A percentile compares a stretch with the other conserved stretches of the same genome.
Conservation (phyloP, 176 grass and related monocot genomes). For the Bolboschoenus planiculmis region DNA sequence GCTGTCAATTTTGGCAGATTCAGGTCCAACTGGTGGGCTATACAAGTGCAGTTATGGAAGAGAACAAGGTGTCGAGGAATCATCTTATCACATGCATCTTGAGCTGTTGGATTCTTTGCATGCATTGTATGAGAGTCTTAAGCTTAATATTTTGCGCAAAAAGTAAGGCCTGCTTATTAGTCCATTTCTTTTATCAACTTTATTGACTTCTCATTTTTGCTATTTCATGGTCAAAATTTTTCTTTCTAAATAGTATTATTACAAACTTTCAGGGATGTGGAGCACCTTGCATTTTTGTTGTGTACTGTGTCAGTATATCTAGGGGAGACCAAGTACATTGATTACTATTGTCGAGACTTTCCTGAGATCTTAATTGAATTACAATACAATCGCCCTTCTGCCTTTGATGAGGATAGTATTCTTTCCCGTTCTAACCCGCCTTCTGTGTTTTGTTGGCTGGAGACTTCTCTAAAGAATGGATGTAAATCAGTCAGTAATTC, state of each 20-base stretch:
- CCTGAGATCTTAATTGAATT: slow-evolving; percentile 53
- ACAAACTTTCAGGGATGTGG: slow-evolving; percentile 58
- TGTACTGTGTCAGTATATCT: slow-evolving; percentile 59
- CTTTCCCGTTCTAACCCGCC: slow-evolving; percentile 54
- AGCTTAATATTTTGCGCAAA: slow-evolving; percentile 81
- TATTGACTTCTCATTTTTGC: slow-evolving; percentile 22
- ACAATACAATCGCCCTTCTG: slow-evolving; percentile 3
- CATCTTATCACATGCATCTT: slow-evolving; percentile 52
- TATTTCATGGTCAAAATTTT: not conserved
- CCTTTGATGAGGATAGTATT: slow-evolving; percentile 18
- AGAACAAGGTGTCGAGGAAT: slow-evolving; percentile 8
- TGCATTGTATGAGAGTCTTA: slow-evolving; percentile 87
- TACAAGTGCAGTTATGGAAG: slow-evolving; percentile 7
- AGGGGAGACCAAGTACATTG: slow-evolving; percentile 53
- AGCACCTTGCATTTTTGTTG: slow-evolving; percentile 61
- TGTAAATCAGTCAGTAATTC: slow-evolving; percentile 29
- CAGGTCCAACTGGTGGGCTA: slow-evolving; percentile 17
- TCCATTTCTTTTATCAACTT: slow-evolving; percentile 7
- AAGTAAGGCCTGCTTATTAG: slow-evolving; percentile 50
- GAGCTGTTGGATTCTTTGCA: slow-evolving; percentile 73
- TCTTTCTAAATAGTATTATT: not conserved
- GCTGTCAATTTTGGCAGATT: slow-evolving; percentile 32
- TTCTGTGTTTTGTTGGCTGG: slow-evolving; percentile 76
- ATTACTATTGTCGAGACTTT: slow-evolving; percentile 92
- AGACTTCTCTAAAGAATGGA: slow-evolving; percentile 53